Evolutionary conservation across 225 moss, liverwort and hornwort species (phyloP).

Genomic region (Physcomitrium patens): DNA sequence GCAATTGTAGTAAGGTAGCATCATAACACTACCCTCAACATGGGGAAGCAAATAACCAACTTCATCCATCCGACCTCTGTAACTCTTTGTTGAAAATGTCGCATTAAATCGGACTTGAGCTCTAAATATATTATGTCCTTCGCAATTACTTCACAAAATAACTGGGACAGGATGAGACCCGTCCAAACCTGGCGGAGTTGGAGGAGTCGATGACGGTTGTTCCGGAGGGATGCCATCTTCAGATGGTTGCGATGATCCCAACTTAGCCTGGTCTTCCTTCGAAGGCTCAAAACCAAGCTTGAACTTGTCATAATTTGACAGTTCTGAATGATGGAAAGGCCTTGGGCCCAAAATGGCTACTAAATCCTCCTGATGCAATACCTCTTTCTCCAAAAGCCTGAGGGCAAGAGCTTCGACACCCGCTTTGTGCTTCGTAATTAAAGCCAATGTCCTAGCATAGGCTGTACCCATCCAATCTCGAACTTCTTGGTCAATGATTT

Average conservation of each 20-base stretch:
- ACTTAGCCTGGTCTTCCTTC: slow-evolving; percentile 51
- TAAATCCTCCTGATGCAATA: slow-evolving; percentile 94
- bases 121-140: slow-evolving; percentile 2
- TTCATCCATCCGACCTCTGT: slow-evolving; percentile 25
- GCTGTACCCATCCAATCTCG: slow-evolving; percentile 87
- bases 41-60: slow-evolving; percentile 13
- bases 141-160: slow-evolving; percentile 40
- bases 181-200: slow-evolving; percentile 66
- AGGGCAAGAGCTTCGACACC: slow-evolving; percentile 85
- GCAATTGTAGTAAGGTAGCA: not conserved
- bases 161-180: slow-evolving; percentile 64
- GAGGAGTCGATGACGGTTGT: slow-evolving; percentile 52
- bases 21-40: slow-evolving; percentile 21
- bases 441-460: slow-evolving; percentile 79
- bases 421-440: slow-evolving; percentile 68
- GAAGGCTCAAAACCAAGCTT: slow-evolving; percentile 82
- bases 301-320: slow-evolving; percentile 92
- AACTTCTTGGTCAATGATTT: slow-evolving; percentile 97
- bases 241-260: slow-evolving; percentile 40
- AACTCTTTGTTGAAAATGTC: slow-evolving; percentile 26
- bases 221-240: slow-evolving; percentile 55
- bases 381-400: slow-evolving; percentile 91
- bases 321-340: slow-evolving; percentile 85
- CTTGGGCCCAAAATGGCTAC: slow-evolving; percentile 79
- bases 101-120: not conserved